Evolutionary conservation across 495 filamentous ascomycete genomes (phyloP).

Genomic region (Clavariopsis aquatica): DNA sequence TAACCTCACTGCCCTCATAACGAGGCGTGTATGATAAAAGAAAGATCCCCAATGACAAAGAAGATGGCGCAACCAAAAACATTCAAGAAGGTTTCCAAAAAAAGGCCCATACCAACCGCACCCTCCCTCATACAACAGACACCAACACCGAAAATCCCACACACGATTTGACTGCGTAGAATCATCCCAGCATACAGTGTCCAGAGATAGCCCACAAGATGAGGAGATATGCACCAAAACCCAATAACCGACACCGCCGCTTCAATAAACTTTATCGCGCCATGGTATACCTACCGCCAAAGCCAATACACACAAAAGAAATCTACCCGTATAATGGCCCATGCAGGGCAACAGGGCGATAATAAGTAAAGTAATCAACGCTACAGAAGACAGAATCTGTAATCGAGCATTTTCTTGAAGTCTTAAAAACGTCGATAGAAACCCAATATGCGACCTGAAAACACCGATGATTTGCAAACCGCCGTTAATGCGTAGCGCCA

Average conservation of each 20-base stretch:
- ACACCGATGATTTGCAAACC: constrained; percentile 39
- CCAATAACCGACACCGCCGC: constrained; percentile 37
- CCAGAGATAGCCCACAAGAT: constrained; percentile 32
- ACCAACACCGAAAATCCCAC: constrained; percentile 14
- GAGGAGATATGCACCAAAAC: constrained; percentile 34
- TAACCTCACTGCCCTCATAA: constrained; percentile 33
- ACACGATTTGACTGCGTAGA: constrained; percentile 24
- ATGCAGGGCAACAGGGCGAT: constrained; percentile 22
- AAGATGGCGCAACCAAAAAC: constrained; percentile 29
- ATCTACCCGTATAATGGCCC: constrained; percentile 36
- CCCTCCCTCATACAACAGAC: constrained; percentile 34
- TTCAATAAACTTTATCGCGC: constrained; percentile 36
- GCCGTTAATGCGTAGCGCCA: constrained; percentile 38
- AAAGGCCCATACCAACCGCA: constrained; percentile 15
- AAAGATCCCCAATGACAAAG: constrained; percentile 14
- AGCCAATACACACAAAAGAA: constrained; percentile 37
- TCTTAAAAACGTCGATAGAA: constrained; percentile 32
- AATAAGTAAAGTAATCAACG: constrained; percentile 28
- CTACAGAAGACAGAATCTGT: constrained; percentile 37
- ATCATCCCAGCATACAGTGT: constrained; percentile 41
- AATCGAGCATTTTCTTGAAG: constrained; percentile 34
- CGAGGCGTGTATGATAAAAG: constrained; percentile 33
- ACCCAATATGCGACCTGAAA: constrained; percentile 30
- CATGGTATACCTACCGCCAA: constrained; percentile 37
- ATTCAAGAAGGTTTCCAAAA: constrained; percentile 28